Conservation (phyloP, 495 filamentous ascomycete genomes). For the Penicillium herquei region DNA sequence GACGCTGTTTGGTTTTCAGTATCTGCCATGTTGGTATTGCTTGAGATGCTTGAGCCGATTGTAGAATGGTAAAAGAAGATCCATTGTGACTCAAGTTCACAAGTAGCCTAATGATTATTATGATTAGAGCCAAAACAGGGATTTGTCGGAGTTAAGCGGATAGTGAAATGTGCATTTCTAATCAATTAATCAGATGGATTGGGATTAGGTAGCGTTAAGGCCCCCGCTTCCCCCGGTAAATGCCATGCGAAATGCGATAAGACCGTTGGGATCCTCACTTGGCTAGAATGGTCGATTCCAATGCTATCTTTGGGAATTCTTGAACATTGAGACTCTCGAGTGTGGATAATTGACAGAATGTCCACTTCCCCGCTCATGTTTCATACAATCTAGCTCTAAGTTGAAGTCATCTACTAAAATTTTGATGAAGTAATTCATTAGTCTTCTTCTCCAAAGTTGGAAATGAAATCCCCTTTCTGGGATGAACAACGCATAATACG, state of each 20-base stretch:
- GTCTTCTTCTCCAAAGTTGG: too few relatives aligned
- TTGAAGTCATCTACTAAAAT: too few relatives aligned
- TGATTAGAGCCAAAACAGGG: not conserved
- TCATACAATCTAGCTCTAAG: too few relatives aligned
- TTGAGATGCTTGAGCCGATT: not conserved
- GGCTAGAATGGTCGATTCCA: too few relatives aligned
- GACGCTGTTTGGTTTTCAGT: constrained; percentile 21
- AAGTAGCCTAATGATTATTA: not conserved
- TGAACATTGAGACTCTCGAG: too few relatives aligned
- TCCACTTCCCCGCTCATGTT: too few relatives aligned
- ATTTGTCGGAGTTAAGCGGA: constrained; percentile 11
- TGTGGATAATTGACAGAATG: too few relatives aligned
- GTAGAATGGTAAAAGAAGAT: not conserved
- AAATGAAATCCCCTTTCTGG: too few relatives aligned
- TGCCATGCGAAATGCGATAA: not conserved
- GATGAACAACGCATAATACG: too few relatives aligned
- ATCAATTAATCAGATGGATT: constrained; percentile 3
- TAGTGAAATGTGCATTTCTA: constrained; percentile 15
- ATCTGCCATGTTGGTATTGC: constrained; percentile 12
- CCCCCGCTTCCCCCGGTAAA: not conserved
- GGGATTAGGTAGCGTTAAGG: not conserved
- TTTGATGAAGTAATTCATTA: too few relatives aligned
- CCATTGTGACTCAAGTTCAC: not conserved
- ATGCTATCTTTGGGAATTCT: too few relatives aligned
- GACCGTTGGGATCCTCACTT: not conserved